Conservation (phyloP, 2,329 filamentous ascomycete genomes). For the Aspergillus tanneri region DNA sequence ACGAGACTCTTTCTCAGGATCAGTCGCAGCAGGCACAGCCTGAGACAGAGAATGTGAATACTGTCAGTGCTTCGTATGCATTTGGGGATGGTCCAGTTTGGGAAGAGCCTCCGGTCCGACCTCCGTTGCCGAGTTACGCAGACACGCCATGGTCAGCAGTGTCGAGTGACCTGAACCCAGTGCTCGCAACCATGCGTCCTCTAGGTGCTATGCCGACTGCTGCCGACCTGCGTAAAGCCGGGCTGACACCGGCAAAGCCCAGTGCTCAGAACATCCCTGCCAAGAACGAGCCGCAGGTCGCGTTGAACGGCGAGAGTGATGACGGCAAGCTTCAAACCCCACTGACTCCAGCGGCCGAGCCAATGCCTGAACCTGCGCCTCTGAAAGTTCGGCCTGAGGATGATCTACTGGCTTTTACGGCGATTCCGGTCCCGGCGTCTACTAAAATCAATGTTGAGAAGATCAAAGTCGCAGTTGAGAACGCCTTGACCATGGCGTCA, state of each 20-base stretch:
- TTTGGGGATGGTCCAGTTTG: slow-evolving; percentile 35
- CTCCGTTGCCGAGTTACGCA: slow-evolving; percentile 67
- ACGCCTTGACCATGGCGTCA: slow-evolving; percentile 29
- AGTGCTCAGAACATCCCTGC: slow-evolving; percentile 42
- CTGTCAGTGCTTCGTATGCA: slow-evolving; percentile 11
- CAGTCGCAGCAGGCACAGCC: slow-evolving; percentile 20
- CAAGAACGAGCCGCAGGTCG: slow-evolving; percentile 41
- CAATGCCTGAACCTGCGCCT: slow-evolving; percentile 6
- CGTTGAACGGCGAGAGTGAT: slow-evolving; percentile 13
- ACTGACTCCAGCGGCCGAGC: slow-evolving; percentile 17
- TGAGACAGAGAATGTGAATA: slow-evolving; percentile 6
- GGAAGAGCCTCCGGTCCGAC: slow-evolving; percentile 58
- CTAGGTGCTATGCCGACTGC: slow-evolving; percentile 69
- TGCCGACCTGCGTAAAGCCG: slow-evolving; percentile 55
- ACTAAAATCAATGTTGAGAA: slow-evolving; percentile 30
- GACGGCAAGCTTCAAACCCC: slow-evolving; percentile 16
- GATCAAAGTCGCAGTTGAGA: slow-evolving; percentile 27
- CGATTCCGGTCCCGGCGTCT: slow-evolving; percentile 23
- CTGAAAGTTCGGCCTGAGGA: slow-evolving; percentile 15
- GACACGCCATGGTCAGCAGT: slow-evolving; percentile 65
- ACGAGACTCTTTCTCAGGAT: slow-evolving; percentile 14
- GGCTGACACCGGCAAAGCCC: slow-evolving; percentile 47
- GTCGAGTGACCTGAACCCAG: slow-evolving; percentile 61
- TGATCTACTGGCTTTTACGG: slow-evolving; percentile 19
- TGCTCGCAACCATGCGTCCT: slow-evolving; percentile 80